These are phyloP conservation scores for Chrysosporium keratinophilum DNA, from an alignment of 2,329 filamentous ascomycete genomes.

Conservation along the genomic window DNA sequence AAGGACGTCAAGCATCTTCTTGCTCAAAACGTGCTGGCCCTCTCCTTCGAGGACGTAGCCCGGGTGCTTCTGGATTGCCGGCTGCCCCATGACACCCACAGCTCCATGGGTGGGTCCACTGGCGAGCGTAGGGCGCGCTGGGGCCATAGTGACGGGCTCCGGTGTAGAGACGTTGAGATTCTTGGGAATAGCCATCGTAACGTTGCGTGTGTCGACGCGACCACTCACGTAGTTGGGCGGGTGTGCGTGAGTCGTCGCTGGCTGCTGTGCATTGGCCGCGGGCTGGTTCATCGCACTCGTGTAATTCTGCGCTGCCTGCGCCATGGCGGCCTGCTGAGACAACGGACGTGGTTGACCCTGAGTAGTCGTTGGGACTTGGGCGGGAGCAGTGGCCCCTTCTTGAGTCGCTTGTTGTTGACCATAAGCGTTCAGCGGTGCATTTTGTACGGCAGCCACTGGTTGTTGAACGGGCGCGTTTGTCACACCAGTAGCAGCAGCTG, in stretches of 20 bases:
- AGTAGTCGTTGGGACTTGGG: slow-evolving; percentile 23
- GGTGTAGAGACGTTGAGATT: slow-evolving; percentile 62
- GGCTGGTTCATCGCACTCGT: slow-evolving; percentile 27
- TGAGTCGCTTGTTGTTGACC: slow-evolving; percentile 22
- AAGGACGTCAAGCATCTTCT: slow-evolving; percentile 93
- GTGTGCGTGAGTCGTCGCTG: slow-evolving; percentile 31
- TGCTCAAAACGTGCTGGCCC: slow-evolving; percentile 85
- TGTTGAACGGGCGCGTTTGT: slow-evolving; percentile 14
- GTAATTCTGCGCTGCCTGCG: slow-evolving; percentile 36
- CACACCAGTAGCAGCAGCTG: not conserved
- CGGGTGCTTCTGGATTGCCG: slow-evolving; percentile 69
- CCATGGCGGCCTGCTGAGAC: slow-evolving; percentile 39
- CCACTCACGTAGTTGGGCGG: slow-evolving; percentile 35
- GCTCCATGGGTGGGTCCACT: slow-evolving; percentile 64
- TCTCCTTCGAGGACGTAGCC: slow-evolving; percentile 82
- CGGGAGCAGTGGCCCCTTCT: slow-evolving; percentile 26
- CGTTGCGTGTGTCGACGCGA: slow-evolving; percentile 36
- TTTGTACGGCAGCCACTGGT: slow-evolving; percentile 18
- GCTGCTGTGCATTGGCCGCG: slow-evolving; percentile 19
- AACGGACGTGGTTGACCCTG: slow-evolving; percentile 34
- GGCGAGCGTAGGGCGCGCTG: slow-evolving; percentile 68
- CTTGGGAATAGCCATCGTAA: slow-evolving; percentile 76
- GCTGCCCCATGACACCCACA: slow-evolving; percentile 76
- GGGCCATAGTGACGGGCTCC: slow-evolving; percentile 62
- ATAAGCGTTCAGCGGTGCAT: slow-evolving; percentile 24